Conservation (phyloP, 129 eudicot genomes). For the Chrysanthemum seticuspe region DNA sequence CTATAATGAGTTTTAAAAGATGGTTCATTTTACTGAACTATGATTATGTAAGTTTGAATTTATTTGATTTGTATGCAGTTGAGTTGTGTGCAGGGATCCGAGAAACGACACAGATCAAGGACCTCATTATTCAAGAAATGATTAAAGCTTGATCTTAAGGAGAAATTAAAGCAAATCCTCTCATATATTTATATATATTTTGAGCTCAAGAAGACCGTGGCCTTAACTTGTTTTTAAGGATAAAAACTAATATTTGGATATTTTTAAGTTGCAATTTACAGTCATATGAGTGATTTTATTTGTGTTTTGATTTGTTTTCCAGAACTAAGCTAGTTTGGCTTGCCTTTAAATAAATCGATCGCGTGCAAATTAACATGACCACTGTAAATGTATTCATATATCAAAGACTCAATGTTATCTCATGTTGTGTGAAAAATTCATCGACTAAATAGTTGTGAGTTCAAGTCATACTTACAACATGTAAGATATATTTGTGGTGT, state of each 20-base stretch:
- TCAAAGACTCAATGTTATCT: no score
- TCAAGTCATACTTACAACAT: no score
- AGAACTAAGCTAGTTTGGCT: constrained; percentile 21
- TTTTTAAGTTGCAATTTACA: constrained; percentile 13
- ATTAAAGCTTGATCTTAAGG: constrained; percentile 23
- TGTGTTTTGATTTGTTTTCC: constrained; percentile 24
- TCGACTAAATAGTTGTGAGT: no score
- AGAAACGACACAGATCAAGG: constrained; percentile 47
- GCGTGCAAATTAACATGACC: no score
- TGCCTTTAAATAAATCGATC: constrained; percentile 10
- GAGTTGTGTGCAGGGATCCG: constrained; percentile 42
- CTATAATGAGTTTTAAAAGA: no score
- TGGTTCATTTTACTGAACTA: no score
- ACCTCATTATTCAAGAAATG: constrained; percentile 48
- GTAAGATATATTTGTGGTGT: no score
- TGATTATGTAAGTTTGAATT: background rate
- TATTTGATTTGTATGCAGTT: constrained; percentile 16
- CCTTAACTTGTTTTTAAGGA: constrained; percentile 25
- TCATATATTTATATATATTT: constrained; percentile 30
- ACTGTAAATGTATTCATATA: background rate
- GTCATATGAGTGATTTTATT: constrained; percentile 32
- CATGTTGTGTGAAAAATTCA: no score
- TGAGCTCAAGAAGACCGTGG: constrained; percentile 23
- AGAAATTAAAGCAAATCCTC: constrained; percentile 17
- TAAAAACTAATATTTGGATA: constrained; percentile 22